Evolutionary conservation across 352 stramenopile species (phyloP).

Genomic region (Phytophthora pseudosyringae): DNA sequence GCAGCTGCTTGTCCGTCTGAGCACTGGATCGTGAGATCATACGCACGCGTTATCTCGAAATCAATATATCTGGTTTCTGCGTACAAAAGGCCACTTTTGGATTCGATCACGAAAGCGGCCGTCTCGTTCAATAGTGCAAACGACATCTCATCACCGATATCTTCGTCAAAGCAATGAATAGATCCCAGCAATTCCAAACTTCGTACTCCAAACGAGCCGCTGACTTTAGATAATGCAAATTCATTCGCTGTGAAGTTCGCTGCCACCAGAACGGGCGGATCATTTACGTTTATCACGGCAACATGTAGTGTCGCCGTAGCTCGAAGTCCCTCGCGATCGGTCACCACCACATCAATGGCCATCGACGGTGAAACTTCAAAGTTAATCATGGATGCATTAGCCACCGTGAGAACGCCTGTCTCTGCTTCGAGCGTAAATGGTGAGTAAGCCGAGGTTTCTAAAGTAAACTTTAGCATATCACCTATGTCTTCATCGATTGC

Average conservation of each 20-base stretch:
- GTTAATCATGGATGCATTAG: slow-evolving; percentile 20
- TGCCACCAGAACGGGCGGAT: slow-evolving; percentile 25
- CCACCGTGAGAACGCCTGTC: slow-evolving; percentile 20
- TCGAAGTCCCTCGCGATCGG: slow-evolving; percentile 25
- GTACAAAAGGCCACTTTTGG: slow-evolving; percentile 50
- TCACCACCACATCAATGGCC: slow-evolving; percentile 17
- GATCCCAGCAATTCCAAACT: slow-evolving; percentile 42
- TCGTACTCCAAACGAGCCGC: neutral
- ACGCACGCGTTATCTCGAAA: slow-evolving; percentile 49
- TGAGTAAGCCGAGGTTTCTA: slow-evolving; percentile 1
- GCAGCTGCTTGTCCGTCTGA: slow-evolving; percentile 42
- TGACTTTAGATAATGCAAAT: slow-evolving; percentile 3
- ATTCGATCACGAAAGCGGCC: slow-evolving; percentile 39
- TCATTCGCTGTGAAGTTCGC: slow-evolving; percentile 34
- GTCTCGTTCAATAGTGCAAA: slow-evolving; percentile 39
- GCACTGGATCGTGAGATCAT: slow-evolving; percentile 39
- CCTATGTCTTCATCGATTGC: slow-evolving; percentile 23
- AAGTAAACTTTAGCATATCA: slow-evolving; percentile 22
- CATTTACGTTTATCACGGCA: slow-evolving; percentile 24
- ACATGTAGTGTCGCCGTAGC: slow-evolving; percentile 18
- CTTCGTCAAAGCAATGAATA: slow-evolving; percentile 59
- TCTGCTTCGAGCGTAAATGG: slow-evolving; percentile 20
- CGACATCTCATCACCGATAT: slow-evolving; percentile 40
- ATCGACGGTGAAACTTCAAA: slow-evolving; percentile 23
- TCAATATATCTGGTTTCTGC: slow-evolving; percentile 46